phyloP scores from a whole-genome alignment of 164 flowering plant species.

The Tetrastigma voinierianum region DNA sequence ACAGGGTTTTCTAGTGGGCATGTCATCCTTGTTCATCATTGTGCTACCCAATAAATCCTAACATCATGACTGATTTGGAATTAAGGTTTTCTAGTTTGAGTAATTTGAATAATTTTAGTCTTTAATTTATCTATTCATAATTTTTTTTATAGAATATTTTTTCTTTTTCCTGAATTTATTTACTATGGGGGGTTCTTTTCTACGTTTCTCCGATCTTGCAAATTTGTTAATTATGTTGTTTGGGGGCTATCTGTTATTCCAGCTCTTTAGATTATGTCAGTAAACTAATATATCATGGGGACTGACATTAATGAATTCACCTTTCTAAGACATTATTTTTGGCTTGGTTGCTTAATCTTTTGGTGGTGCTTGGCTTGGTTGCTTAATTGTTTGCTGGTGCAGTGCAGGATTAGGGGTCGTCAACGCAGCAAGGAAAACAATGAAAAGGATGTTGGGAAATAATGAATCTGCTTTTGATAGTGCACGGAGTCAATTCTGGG shows the following conservation, averaged over 20 bases:
- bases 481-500: slow-evolving; percentile 96
- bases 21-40: too few relatives aligned
- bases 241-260: neutral
- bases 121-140: too few relatives aligned
- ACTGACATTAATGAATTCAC: neutral
- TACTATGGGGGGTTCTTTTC: too few relatives aligned
- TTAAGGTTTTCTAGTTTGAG: too few relatives aligned
- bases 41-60: too few relatives aligned
- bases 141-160: too few relatives aligned
- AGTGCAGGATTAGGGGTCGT: slow-evolving; percentile 99
- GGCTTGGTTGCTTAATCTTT: slow-evolving; percentile 12
- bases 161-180: too few relatives aligned
- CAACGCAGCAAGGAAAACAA: slow-evolving; percentile 92
- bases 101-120: too few relatives aligned
- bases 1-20: too few relatives aligned
- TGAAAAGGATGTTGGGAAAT: slow-evolving; percentile 96
- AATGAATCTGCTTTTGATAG: slow-evolving; percentile 85
- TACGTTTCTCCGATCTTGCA: too few relatives aligned
- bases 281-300: neutral
- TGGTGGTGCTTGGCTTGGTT: slow-evolving; percentile 24
- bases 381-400: slow-evolving; percentile 25
- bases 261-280: neutral
- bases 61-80: too few relatives aligned
- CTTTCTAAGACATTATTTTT: neutral
- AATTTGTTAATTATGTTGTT: neutral